These are phyloP conservation scores for Metarhizium sp. DNA, from an alignment of 2,329 filamentous ascomycete genomes.

Conservation along the genomic window DNA sequence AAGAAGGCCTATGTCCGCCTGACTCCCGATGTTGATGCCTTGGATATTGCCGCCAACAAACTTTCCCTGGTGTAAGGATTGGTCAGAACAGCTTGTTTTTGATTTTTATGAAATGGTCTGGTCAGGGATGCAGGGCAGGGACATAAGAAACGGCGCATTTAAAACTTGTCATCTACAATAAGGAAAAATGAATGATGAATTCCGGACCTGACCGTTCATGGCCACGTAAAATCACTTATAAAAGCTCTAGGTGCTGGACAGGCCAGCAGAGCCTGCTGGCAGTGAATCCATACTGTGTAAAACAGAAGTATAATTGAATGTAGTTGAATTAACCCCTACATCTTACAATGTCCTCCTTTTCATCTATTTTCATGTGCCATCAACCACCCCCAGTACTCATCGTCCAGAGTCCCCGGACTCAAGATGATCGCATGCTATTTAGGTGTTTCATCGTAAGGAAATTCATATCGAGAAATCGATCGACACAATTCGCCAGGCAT, in stretches of 20 bases:
- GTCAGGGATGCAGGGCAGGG: slow-evolving; percentile 22
- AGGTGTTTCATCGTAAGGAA: slow-evolving; percentile 77
- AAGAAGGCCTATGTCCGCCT: slow-evolving; percentile 99
- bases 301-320: neutral
- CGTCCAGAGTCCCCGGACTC: neutral
- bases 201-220: slow-evolving; percentile 15
- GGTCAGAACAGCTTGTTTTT: slow-evolving; percentile 10
- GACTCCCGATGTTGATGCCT: slow-evolving; percentile 91
- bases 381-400: neutral
- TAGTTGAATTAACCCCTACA: neutral
- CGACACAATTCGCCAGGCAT: slow-evolving; percentile 87
- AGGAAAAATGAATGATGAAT: slow-evolving; percentile 22
- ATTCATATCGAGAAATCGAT: slow-evolving; percentile 87
- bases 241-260: neutral
- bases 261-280: too few species aligned
- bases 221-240: neutral
- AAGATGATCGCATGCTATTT: slow-evolving; percentile 43
- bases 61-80: slow-evolving; percentile 80
- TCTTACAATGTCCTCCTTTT: neutral
- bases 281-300: neutral
- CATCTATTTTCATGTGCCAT: neutral
- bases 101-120: slow-evolving; percentile 31
- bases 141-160: slow-evolving; percentile 29
- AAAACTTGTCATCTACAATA: slow-evolving; percentile 22
- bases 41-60: slow-evolving; percentile 99